These are phyloP conservation scores for Trichoderma gracile DNA, from an alignment of 2,329 filamentous ascomycete species.

Conservation along the genomic window DNA sequence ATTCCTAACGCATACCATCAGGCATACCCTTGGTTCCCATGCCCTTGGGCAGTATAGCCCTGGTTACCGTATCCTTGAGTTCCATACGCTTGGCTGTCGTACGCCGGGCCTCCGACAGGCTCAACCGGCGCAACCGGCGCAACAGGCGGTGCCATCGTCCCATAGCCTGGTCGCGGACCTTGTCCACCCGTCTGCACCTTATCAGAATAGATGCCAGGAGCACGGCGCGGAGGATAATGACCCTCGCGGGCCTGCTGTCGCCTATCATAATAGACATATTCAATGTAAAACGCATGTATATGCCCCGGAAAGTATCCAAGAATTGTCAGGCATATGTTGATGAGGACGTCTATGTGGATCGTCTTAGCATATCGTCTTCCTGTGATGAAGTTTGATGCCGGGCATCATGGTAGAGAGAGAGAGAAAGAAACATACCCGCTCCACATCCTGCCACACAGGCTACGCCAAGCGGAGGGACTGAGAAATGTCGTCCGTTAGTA, in stretches of 20 bases:
- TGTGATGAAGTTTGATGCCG: background rate
- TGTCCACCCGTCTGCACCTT: constrained; percentile 72
- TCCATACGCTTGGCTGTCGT: background rate
- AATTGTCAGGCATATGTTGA: constrained; percentile 67
- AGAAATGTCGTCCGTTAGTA: constrained; percentile 28
- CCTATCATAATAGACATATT: constrained; percentile 81
- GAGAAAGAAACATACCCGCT: constrained; percentile 41
- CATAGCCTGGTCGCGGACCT: constrained; percentile 44
- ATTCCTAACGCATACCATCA: background rate
- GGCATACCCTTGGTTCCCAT: background rate
- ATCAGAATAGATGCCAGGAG: constrained; percentile 71
- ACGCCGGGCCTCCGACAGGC: constrained; percentile 1
- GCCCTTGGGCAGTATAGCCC: background rate
- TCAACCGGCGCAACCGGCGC: background rate
- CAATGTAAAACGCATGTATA: constrained; percentile 77
- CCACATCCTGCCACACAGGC: constrained; percentile 66
- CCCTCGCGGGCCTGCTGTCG: constrained; percentile 63
- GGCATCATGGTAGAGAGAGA: background rate
- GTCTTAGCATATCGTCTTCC: constrained; percentile 22
- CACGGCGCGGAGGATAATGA: constrained; percentile 52
- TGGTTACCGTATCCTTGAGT: background rate
- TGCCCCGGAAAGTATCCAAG: constrained; percentile 76
- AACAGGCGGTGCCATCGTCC: constrained; percentile 47
- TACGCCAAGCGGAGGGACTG: constrained; percentile 67
- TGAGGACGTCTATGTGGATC: constrained; percentile 54